Evolutionary conservation across 805 yeast genomes (phyloP).

Genomic region (Tetrapisispora nanseiensis): DNA sequence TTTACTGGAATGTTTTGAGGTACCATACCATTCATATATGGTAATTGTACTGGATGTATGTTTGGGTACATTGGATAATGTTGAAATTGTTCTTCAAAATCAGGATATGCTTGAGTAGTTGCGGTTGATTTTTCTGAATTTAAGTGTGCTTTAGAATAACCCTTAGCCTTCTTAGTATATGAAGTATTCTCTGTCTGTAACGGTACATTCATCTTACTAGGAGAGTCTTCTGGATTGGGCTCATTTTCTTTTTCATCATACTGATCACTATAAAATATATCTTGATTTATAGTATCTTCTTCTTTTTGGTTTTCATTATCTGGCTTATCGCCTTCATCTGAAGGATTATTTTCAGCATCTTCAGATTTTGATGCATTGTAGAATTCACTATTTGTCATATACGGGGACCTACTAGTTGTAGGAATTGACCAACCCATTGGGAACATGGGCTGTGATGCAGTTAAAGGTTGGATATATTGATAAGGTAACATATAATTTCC

Average conservation of each 20-base stretch:
- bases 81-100: background rate
- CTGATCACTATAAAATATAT: background rate
- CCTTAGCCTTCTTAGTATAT: background rate
- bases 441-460: slow-evolving; percentile 1
- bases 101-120: background rate
- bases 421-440: slow-evolving; percentile 3
- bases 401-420: background rate
- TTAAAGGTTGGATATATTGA: background rate
- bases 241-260: background rate
- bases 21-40: slow-evolving; percentile 2
- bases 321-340: background rate
- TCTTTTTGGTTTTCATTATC: background rate
- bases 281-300: background rate
- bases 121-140: background rate
- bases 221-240: background rate
- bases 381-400: slow-evolving; percentile 1
- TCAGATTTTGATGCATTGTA: background rate
- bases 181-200: too few relatives aligned
- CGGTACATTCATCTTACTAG: background rate
- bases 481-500: background rate
- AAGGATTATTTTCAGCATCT: background rate
- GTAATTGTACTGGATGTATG: slow-evolving; percentile 1
- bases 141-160: background rate
- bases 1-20: slow-evolving; percentile 2
- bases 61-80: background rate